phyloP scores from a whole-genome alignment of 2,329 filamentous ascomycete species.

The Amesomyces nigricolor region DNA sequence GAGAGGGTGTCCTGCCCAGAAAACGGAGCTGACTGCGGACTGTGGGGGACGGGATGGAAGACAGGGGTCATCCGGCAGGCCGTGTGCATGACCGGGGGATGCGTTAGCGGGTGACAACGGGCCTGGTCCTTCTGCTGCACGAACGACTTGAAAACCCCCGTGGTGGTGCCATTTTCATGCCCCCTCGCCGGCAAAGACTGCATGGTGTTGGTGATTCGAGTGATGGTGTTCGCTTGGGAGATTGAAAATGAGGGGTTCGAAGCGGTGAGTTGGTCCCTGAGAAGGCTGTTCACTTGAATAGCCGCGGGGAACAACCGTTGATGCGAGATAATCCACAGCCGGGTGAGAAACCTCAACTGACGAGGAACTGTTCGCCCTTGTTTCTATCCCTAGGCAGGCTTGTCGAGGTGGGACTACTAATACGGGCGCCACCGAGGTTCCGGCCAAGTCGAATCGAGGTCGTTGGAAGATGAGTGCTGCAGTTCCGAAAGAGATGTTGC shows the following conservation, averaged over 20 bases:
- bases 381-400: too few relatives aligned
- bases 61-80: background rate
- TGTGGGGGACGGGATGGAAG: background rate
- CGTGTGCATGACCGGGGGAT: background rate
- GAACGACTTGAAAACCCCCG: constrained; percentile 6
- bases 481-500: too few relatives aligned
- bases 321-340: too few relatives aligned
- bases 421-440: too few relatives aligned
- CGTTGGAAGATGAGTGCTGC: too few relatives aligned
- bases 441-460: too few relatives aligned
- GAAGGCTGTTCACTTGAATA: too few relatives aligned
- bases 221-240: background rate
- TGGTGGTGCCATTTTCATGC: constrained; percentile 6
- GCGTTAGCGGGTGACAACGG: constrained; percentile 5
- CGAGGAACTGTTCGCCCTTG: too few relatives aligned
- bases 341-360: too few relatives aligned
- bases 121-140: constrained; percentile 4
- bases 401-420: too few relatives aligned
- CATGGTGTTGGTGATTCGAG: constrained; percentile 4
- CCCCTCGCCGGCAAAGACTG: background rate
- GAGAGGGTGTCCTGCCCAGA: background rate
- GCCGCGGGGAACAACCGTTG: too few relatives aligned
- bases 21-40: background rate
- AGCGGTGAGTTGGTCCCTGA: background rate
- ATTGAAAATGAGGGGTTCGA: background rate